Evolutionary conservation across 805 yeast genomes (phyloP), one percentile per base, ranked within the genome.

Genomic region (Schwanniomyces sp.): DNA sequence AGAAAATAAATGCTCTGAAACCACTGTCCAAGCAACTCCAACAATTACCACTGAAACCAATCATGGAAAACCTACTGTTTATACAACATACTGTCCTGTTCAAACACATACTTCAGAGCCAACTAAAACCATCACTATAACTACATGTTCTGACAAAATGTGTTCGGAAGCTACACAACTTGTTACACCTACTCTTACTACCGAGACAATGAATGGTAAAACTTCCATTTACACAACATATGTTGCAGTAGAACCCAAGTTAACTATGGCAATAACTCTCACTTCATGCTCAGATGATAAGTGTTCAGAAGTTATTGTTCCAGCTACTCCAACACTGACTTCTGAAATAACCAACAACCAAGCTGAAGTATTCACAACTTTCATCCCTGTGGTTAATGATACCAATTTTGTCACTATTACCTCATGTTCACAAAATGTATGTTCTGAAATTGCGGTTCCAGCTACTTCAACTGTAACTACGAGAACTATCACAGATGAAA

Each of bases 1-100:
- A 16, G 61, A 61, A 48, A 46, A 64, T 59, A 53, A 45, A 39
- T 70, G 76, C 58, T 37, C 55, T 26, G 56, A 52, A 16, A 55
- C 64, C 16, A 51, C 66, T 11, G 57, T 63, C 14, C 53, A 64
- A 34, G 66, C 66, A 47, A 61, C 69, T 47, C 55, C 60, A 47
- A 54, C 57, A 27, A 58, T 57, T 29, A 54, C 58, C 27, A 62
- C 70, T 43, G 57, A 57, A 44, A 56, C 67, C 46, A 54, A 63
- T 40, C 50, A 52, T 16, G 59, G 63, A 44, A 55, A 52, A 44
- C 52, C 55, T 41, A 59, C 63, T 36, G 47, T 55, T 41, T 77
- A 67, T 63, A 66, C 75, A 51, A 69, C 74, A 34, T 60, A 58
- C 57, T 67, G 73, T n/a, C n/a, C n/a, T n/a, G 56, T 58, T 9